Base-by-base conservation (phyloP, 306 rosid species). In the Trichosanthes cucumerina region DNA sequence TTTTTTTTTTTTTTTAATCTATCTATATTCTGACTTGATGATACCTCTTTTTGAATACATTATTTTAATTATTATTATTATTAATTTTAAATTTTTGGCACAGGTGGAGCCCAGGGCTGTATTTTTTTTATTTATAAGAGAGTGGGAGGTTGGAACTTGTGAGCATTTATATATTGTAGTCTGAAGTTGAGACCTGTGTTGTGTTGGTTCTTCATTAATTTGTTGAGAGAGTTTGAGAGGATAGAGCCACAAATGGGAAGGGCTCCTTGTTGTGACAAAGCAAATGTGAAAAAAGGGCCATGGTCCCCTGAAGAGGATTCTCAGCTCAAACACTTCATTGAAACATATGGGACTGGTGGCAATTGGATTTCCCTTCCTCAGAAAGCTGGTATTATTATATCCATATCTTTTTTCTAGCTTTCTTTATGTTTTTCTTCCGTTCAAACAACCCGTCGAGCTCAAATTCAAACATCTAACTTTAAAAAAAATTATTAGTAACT, bases 191-290 rank as follows among this genome's bases (percentile, higher is more conserved):
- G 49, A 33, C 44, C 44, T 64, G 16, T 6, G 16, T 63, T 63
- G 21, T n/a, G n/a, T n/a, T n/a, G n/a, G n/a, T n/a, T n/a, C n/a
- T n/a, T n/a, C n/a, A 21, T 31, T 63, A 21, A 31, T 31, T 33
- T 28, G 10, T 28, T 28, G 33, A 28, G 15, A 12, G 52, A n/a
- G n/a, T n/a, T 47, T 68, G 18, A 39, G 43, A 47, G 47, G 18
- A 9, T 1, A 19, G 33, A 21, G 38, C 8, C 46, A 69, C 12
- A 70, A 5, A 93, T 91, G 98, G 98, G 98, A 57, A 93, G 98
- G 76, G 97, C 97, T 81, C 98, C 98, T 84, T 93, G 98, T 33
- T 93, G 98, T 87, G 98, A 93, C 86, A 93, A 91, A 83, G 96
- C 98, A 53, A 93, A 87, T 76, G 98, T 93, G 85, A 93, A 93